Base-by-base conservation (phyloP, 2,329 filamentous ascomycete genomes). In the Lasiodiplodia gonubiensis region DNA sequence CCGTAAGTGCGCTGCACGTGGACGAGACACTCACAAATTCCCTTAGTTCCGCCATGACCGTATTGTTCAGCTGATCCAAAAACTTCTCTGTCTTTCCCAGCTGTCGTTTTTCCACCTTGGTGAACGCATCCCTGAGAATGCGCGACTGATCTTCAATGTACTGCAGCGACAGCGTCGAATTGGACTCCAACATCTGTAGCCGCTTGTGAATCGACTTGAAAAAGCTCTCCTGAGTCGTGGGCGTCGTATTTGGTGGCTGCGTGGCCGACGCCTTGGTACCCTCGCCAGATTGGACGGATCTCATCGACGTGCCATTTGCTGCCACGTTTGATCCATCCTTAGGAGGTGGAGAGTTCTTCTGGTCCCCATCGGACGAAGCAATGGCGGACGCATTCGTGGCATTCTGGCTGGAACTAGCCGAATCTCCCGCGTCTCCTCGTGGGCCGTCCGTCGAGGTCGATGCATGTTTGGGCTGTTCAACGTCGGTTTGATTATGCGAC, bases 141-240 rank as follows among this genome's bases (percentile, higher is more conserved):
- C 89, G 90, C 4, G 94, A 97, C 77, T 98, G 95, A 68, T 97
- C 93, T 80, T 98, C 94, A 68, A 99, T 97, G 75, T 99, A 99
- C 74, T 97, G 92, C 10, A 98, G 83, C 0, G 94, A 97, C 12
- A 98, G 84, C 0, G 94, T 97, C 12, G 94, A 93, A 77, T 98
- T 99, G 18, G 92, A 88, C 78, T 99, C 95, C 8, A 98, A 88
- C 72, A 94, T 89, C 71, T 94, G 92, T 4, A 99, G 85, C 1
- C 95, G 92, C 79, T 98, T 98, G 70, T 94, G 93, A 10, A 98
- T 90, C 4, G 93, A 92, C 78, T 98, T 98, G 86, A 97, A 99
- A 80, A 99, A 98, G 1, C 92, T 95, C 77, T 99, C 95, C 78
- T 99, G 95, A 0, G 96, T 95, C 0, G 94, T 93, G 2, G 94